Evolutionary conservation across 1,284 basidiomycete genomes (phyloP), one percentile per base, ranked within the genome.

Genomic region (Earliella scabrosa): DNA sequence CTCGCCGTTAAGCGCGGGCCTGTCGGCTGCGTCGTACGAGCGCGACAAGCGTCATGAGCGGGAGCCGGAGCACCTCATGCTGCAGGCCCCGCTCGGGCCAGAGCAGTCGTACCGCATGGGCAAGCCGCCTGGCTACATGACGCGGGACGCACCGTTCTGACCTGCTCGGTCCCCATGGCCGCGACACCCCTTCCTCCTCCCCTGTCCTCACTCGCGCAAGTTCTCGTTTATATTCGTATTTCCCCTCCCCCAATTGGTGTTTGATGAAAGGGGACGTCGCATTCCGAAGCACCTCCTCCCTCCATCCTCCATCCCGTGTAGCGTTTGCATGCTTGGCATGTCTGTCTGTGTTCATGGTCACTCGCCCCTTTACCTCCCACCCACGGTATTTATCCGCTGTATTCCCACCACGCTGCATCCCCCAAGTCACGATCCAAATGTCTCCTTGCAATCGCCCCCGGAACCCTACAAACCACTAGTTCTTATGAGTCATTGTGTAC

Each of bases 11-110:
- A 64, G 65, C 46, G 61, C 65, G 27, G 61, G 64, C 51, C 56
- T 71, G 36, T 65, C 69, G 6, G 47, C 61, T 20, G 64, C 82
- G 35, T 85, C 82, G 1, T 86, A 80, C 66, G 85, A 87, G 61
- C 79, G 85, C 48, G 71, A 74, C 38, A 71, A 71, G 52, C 67
- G 71, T 31, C 65, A 62, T 38, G 67, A 71, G 18, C 61, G 65
- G 32, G 58, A 59, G 48, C 39, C 54, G 13, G 60, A 64, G 21
- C 60, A 60, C 41, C 50, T 59, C 45, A 59, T 63, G 46, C 56
- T 73, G 65, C 59, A 67, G 36, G 45, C 68, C 4, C 58, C 69
- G 20, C 60, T 67, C 24, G 56, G 55, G 11, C 51, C 50, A 27
- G 61, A 59, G 40, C 53, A 55, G 31, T 35, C 58, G 50, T 60